Conservation (phyloP, 805 yeast genomes). For the Huiozyma sinensis region DNA sequence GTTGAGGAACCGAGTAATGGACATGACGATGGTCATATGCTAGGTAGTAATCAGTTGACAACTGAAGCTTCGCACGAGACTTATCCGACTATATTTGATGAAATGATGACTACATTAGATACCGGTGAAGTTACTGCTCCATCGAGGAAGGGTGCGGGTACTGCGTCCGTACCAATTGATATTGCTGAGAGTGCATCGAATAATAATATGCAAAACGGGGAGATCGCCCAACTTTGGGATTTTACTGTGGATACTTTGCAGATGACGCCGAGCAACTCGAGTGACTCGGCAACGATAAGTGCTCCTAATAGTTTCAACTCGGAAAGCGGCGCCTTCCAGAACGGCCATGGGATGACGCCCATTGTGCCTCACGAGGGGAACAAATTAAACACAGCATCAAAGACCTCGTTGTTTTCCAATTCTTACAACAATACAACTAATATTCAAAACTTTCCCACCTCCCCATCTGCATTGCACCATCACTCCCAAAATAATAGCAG, state of each 20-base stretch:
- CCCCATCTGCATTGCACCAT: slow-evolving; percentile 1
- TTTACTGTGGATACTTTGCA: slow-evolving; percentile 30
- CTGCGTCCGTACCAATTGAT: slow-evolving; percentile 17
- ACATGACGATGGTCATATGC: background rate
- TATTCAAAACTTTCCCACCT: background rate
- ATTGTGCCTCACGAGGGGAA: too few relatives aligned
- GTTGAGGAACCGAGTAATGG: background rate
- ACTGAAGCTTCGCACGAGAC: background rate
- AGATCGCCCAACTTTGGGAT: slow-evolving; percentile 32
- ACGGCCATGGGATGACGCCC: background rate
- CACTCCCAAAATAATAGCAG: background rate
- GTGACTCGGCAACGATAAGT: slow-evolving; percentile 28
- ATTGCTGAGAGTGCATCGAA: slow-evolving; percentile 6
- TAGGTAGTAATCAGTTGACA: background rate
- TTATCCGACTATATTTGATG: slow-evolving; percentile 5
- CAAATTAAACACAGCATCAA: background rate
- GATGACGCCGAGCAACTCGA: slow-evolving; percentile 26
- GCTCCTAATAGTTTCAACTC: slow-evolving; percentile 28
- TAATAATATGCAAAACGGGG: slow-evolving; percentile 25
- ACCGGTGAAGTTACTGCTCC: background rate
- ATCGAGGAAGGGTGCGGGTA: background rate
- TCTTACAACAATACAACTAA: background rate
- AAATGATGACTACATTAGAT: background rate
- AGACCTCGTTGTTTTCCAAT: background rate
- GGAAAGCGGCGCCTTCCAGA: slow-evolving; percentile 5